Evolutionary conservation across 108 stramenopile genomes (phyloP).

Genomic region (Heterococcus sp.): DNA sequence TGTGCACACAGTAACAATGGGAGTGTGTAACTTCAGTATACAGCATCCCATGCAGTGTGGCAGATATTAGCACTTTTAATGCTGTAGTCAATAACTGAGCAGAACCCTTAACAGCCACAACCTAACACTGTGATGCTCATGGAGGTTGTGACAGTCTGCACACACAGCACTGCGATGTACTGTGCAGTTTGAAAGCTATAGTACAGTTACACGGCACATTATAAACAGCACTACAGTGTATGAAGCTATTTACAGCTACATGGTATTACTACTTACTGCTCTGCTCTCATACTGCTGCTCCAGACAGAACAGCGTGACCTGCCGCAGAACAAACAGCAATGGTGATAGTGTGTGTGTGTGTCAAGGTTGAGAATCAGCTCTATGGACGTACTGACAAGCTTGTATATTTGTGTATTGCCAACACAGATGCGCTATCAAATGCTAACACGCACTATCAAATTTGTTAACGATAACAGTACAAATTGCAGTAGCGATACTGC

Average conservation of each 20-base stretch:
- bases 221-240: neutral
- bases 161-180: neutral
- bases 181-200: neutral
- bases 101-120: neutral
- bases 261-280: neutral
- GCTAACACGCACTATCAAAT: no score
- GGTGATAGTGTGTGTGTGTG: no score
- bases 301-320: conserved; percentile 38
- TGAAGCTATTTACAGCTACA: no score
- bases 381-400: no score
- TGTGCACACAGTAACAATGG: neutral
- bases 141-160: neutral
- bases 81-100: neutral
- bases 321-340: neutral
- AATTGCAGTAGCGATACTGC: neutral
- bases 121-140: neutral
- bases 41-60: neutral
- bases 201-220: neutral
- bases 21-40: neutral
- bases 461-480: neutral
- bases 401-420: no score
- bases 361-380: no score
- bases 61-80: neutral
- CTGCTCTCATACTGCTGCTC: conserved; percentile 1
- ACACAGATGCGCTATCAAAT: no score